Conservation (phyloP, 106 monocot species). For the Amphibolis antarctica region DNA sequence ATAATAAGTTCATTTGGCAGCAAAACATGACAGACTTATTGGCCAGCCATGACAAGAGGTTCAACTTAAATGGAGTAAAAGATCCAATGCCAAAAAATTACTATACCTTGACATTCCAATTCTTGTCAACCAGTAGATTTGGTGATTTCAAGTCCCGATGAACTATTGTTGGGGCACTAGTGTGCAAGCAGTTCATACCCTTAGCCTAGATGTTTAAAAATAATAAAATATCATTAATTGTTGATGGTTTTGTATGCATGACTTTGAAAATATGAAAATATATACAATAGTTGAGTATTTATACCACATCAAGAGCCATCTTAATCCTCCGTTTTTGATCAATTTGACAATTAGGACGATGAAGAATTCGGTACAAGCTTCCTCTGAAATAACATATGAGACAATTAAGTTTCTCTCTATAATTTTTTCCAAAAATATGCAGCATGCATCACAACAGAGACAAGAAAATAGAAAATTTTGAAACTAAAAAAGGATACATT, state of each 20-base stretch:
- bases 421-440: no score
- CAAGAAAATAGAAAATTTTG: neutral
- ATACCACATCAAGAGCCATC: slow-evolving; percentile 97
- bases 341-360: slow-evolving; percentile 91
- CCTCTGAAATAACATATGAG: slow-evolving; percentile 39
- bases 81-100: neutral
- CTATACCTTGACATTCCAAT: slow-evolving; percentile 93
- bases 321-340: slow-evolving; percentile 86
- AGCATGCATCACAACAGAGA: neutral
- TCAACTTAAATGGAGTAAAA: neutral
- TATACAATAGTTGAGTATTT: neutral
- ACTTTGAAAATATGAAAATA: neutral
- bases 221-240: neutral
- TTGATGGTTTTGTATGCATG: neutral
- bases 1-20: no score
- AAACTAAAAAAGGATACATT: neutral
- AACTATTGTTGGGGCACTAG: slow-evolving; percentile 79
- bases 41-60: neutral
- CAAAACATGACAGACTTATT: no score
- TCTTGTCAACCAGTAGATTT: slow-evolving; percentile 92
- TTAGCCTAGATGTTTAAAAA: slow-evolving; percentile 48
- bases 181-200: slow-evolving; percentile 95
- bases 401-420: neutral
- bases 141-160: slow-evolving; percentile 96
- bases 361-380: slow-evolving; percentile 90